These are phyloP conservation scores for Zizania latifolia DNA, from an alignment of 176 grass and related monocot genomes.

Conservation along the genomic window DNA sequence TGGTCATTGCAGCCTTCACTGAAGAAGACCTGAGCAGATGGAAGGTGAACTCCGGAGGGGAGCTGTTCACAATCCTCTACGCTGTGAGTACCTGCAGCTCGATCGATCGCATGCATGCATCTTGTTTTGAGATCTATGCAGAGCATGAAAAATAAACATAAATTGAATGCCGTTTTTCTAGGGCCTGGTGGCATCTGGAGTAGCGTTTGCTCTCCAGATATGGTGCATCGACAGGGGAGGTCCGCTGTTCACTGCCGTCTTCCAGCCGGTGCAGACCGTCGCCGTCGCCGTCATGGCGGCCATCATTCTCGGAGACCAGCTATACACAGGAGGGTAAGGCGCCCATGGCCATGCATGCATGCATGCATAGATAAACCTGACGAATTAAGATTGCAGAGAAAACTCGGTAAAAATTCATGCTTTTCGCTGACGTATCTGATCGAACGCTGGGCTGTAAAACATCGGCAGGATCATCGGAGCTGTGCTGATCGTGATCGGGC, in stretches of 20 bases:
- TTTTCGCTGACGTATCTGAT: not conserved
- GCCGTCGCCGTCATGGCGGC: slow-evolving; percentile 85
- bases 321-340: slow-evolving; percentile 84
- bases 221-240: slow-evolving; percentile 98
- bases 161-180: slow-evolving; percentile 4
- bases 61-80: slow-evolving; percentile 86
- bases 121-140: not conserved
- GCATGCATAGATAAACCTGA: too few species aligned
- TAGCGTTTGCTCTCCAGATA: slow-evolving; percentile 79
- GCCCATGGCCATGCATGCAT: too few species aligned
- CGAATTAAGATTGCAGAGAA: too few species aligned
- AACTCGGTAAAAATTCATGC: too few species aligned
- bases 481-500: slow-evolving; percentile 60
- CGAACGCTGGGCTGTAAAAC: not conserved
- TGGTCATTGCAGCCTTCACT: slow-evolving; percentile 65
- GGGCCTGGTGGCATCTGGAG: slow-evolving; percentile 77
- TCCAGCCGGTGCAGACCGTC: slow-evolving; percentile 92
- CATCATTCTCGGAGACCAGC: slow-evolving; percentile 67
- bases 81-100: slow-evolving; percentile 37
- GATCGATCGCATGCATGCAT: not conserved
- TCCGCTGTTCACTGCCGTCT: slow-evolving; percentile 80
- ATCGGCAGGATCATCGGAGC: slow-evolving; percentile 69
- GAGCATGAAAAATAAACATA: not conserved
- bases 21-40: slow-evolving; percentile 72
- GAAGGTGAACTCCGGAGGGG: slow-evolving; percentile 71